Base-by-base conservation (phyloP, 2,329 filamentous ascomycete genomes). In the Neopestalotiopsis sp. region DNA sequence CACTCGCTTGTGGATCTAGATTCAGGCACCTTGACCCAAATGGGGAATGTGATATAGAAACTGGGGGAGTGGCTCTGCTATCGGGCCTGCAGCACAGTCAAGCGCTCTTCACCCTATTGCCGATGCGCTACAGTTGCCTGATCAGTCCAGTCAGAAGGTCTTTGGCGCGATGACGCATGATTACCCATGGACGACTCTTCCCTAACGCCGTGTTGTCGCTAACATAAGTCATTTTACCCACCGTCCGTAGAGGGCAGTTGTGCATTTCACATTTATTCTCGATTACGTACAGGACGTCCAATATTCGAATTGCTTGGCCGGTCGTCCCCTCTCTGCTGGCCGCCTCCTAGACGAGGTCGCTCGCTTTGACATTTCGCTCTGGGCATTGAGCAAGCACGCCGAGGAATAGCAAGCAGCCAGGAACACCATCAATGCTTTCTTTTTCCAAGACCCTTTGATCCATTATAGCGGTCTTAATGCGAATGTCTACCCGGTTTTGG, bases 11-110 rank as follows among this genome's bases (percentile, higher is more conserved):
- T 67, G 65, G 56, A 67, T 32, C 65, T 60, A 52, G 30, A 56
- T 7, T 59, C 34, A 57, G 52, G 56, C 65, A 60, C 56, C 24
- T 42, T 67, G 56, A 67, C 56, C 65, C 65, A 59, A 60, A 67
- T 67, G 32, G 52, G 65, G 65, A 67, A 67, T 67, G 65, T 67
- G 65, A 67, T 67, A 67, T 67, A 67, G 56, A 60, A 67, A 67
- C 65, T 67, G 52, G 30, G 65, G 65, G 52, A 59, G 52, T 66
- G 38, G 52, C 56, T 67, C 56, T 59, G 65, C 58, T 67, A 30
- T 67, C 52, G 65, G 52, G 52, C 65, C 52, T 67, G 65, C 56
- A 45, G 17, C n/a, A 34, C 52, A 58, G 64, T 30, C 38, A 14
- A 60, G 40, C 38, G 56, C 30, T 30, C 40, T 28, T 67, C 58